Evolutionary conservation across 1,284 basidiomycete species (phyloP), one percentile per base, ranked within the genome.

Genomic region (Fereydounia khargensis): DNA sequence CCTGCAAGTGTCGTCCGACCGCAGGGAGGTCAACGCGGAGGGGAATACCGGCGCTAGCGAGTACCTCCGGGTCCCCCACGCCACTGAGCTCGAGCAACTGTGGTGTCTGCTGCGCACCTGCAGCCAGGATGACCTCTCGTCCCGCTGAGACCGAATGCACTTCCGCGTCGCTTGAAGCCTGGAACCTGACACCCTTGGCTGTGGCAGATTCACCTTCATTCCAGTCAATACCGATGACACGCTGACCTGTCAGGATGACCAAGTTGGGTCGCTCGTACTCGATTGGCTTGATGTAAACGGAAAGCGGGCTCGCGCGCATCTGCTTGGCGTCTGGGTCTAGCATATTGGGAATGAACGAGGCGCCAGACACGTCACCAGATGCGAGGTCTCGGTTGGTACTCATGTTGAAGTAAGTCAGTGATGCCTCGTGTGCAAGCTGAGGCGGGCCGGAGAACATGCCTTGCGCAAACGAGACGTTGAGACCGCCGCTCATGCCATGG

Each of bases 391-490:
- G 76, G 0, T 84, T 83, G n/a, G 82, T 81, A 56, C 82, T 82
- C 17, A n/a, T 83, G 61, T 65, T 85, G 84, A 19, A 77, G 67
- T 47, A 65, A 79, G 30, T 78, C 79, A 6, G 62, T 69, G 36
- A 83, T 80, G 1, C 81, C 81, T 3, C 81, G 81, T 3, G 82
- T 65, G 36, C 78, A 2, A 70, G 48, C 59, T 83, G 82, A 47
- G 83, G 81, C 1, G 81, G 80, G 2, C 83, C 83, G 8, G 80
- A 80, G 56, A 81, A 85, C 80, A 85, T 84, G 6, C 65, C 40
- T 11, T 35, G 47, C 33, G 74, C 65, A 54, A 76, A 79, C 1
- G 62, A 67, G 33, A 82, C 81, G 54, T 82, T 80, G 0, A 85
- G 77, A 0, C 83, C 83, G 0, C 84, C 84, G 1, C 69, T 48